Conservation (phyloP, 2,329 filamentous ascomycete species). For the Diaporthe vaccinii region DNA sequence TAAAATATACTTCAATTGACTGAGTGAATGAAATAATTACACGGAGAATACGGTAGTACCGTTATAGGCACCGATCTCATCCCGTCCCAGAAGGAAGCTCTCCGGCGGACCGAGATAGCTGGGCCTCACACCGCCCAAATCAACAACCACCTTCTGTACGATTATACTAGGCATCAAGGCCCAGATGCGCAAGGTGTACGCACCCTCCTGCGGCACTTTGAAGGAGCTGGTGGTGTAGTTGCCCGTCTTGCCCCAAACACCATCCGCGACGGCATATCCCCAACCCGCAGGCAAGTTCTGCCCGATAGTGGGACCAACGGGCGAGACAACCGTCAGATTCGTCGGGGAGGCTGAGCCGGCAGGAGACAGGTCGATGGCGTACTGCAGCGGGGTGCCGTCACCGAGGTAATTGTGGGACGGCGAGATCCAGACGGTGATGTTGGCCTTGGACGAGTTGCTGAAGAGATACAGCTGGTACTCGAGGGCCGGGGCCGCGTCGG, state of each 20-base stretch:
- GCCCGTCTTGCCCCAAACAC: conserved; percentile 59
- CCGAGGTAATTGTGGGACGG: conserved; percentile 67
- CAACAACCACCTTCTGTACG: conserved; percentile 68
- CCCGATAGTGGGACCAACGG: conserved; percentile 59
- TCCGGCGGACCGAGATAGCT: conserved; percentile 71
- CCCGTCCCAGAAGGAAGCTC: conserved; percentile 62
- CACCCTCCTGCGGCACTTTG: conserved; percentile 55
- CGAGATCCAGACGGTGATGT: conserved; percentile 65
- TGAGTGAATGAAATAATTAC: background rate
- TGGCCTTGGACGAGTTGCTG: conserved; percentile 59
- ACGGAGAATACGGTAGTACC: conserved; percentile 48
- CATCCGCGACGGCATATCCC: conserved; percentile 59
- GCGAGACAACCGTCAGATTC: conserved; percentile 54
- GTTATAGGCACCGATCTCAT: conserved; percentile 53
- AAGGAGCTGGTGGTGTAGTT: conserved; percentile 62
- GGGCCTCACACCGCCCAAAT: conserved; percentile 66
- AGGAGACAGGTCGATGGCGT: conserved; percentile 62
- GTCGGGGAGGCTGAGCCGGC: conserved; percentile 45
- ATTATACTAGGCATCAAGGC: conserved; percentile 65
- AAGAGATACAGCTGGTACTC: conserved; percentile 75
- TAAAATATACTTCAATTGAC: background rate
- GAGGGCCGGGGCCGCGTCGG: conserved; percentile 65
- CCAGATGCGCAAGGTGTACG: conserved; percentile 66
- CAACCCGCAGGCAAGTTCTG: conserved; percentile 57
- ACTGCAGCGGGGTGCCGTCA: conserved; percentile 62